A percentile compares a stretch with the other conserved stretches of the same genome.
Conservation (phyloP, 2,329 filamentous ascomycete genomes). For the Epichloe sp. region DNA sequence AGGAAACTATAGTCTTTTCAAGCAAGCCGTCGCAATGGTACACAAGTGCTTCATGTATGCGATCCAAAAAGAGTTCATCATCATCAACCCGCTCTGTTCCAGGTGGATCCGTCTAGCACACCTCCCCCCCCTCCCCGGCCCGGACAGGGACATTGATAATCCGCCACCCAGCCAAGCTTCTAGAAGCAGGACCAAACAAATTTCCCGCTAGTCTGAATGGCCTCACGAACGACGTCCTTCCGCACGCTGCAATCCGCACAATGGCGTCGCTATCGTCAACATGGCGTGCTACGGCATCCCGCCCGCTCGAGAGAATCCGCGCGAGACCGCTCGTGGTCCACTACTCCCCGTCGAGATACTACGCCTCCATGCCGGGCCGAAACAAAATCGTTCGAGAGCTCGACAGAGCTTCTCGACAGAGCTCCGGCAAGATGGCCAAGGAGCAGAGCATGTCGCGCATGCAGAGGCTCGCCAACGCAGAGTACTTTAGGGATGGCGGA, state of each 20-base stretch:
- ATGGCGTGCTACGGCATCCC: slow-evolving; percentile 10
- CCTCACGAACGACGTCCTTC: slow-evolving; percentile 10
- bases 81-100: too few species aligned
- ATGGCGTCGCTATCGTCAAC: slow-evolving; percentile 10
- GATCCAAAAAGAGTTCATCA: too few species aligned
- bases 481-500: slow-evolving; percentile 21
- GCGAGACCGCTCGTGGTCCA: slow-evolving; percentile 11
- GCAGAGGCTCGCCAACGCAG: slow-evolving; percentile 18
- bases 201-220: too few species aligned
- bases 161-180: too few species aligned
- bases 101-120: too few species aligned
- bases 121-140: too few species aligned
- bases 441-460: slow-evolving; percentile 19
- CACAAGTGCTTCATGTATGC: too few species aligned
- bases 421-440: slow-evolving; percentile 12
- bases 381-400: slow-evolving; percentile 17
- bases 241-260: neutral
- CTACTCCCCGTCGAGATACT: slow-evolving; percentile 12
- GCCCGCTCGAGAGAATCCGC: slow-evolving; percentile 9
- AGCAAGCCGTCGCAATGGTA: too few species aligned
- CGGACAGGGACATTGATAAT: too few species aligned
- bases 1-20: too few species aligned
- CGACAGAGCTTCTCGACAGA: slow-evolving; percentile 12
- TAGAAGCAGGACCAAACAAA: too few species aligned
- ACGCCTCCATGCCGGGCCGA: slow-evolving; percentile 14